These are phyloP conservation scores for Pleurotus platypus DNA, from an alignment of 768 basidiomycete genomes.

Conservation along the genomic window DNA sequence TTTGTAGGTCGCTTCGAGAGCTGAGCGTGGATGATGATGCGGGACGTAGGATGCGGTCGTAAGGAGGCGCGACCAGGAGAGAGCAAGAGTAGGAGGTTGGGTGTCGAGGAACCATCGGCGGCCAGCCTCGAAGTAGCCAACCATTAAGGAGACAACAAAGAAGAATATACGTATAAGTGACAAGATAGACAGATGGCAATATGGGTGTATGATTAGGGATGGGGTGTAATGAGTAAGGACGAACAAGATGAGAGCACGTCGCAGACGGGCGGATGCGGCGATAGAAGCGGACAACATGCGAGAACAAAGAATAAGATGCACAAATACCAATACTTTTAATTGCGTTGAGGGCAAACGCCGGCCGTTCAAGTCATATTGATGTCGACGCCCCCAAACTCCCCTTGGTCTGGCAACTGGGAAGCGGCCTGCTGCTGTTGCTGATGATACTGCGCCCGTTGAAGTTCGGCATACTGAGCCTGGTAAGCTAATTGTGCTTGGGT, in stretches of 20 bases:
- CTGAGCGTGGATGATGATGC: neutral
- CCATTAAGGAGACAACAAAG: neutral
- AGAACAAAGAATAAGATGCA: neutral
- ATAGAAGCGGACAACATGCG: conserved; percentile 3
- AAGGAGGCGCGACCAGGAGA: neutral
- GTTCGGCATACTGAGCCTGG: conserved; percentile 21
- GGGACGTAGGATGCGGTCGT: neutral
- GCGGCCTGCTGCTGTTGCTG: conserved; percentile 15
- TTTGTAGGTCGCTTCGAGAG: neutral
- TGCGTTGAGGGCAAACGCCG: neutral
- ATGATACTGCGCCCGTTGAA: conserved; percentile 17
- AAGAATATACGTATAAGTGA: neutral
- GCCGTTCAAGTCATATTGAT: conserved; percentile 1
- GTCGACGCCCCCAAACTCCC: conserved; percentile 8
- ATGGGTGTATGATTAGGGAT: conserved; percentile 1
- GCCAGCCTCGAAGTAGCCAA: conserved; percentile 8
- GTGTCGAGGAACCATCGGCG: neutral
- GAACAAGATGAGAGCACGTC: neutral
- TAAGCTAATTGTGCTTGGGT: conserved; percentile 17
- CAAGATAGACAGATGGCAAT: neutral
- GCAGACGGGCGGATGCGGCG: conserved; percentile 1
- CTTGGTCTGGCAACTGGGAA: neutral
- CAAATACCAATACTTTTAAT: neutral
- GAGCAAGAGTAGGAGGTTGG: neutral
- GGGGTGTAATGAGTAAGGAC: neutral